phyloP scores from a whole-genome alignment of 1,139 yeast genomes.

The Hansenula sp. region DNA sequence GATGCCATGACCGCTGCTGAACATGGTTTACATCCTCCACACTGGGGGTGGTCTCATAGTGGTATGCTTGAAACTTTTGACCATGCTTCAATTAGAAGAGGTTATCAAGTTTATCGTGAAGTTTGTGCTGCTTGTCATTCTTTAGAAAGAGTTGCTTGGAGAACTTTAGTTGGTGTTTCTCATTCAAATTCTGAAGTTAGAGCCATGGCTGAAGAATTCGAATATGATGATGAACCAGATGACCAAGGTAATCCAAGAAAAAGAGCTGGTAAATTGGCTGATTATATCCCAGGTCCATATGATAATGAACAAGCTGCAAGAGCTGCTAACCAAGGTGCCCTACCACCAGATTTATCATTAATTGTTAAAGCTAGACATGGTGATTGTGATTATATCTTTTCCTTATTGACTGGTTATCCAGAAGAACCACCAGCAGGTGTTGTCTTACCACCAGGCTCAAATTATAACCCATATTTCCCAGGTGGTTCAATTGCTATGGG shows the following conservation, averaged over 20 bases:
- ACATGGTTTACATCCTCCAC: slow-evolving; percentile 97
- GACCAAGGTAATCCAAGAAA: slow-evolving; percentile 98
- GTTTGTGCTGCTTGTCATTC: slow-evolving; percentile 99
- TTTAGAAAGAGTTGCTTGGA: slow-evolving; percentile 96
- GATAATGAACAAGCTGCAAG: slow-evolving; percentile 98
- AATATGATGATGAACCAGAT: slow-evolving; percentile 98
- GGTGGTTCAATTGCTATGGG: slow-evolving; percentile 99
- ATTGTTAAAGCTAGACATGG: slow-evolving; percentile 99
- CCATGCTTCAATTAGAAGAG: slow-evolving; percentile 97
- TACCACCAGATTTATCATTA: slow-evolving; percentile 96
- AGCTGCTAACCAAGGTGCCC: slow-evolving; percentile 99
- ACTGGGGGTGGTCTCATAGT: slow-evolving; percentile 89
- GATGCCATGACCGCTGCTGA: slow-evolving; percentile 98
- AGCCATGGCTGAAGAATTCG: slow-evolving; percentile 93
- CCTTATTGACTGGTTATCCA: slow-evolving; percentile 96
- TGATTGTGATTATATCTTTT: slow-evolving; percentile 91
- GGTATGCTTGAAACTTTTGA: slow-evolving; percentile 92
- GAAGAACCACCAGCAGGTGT: slow-evolving; percentile 99
- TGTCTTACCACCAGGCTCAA: slow-evolving; percentile 83
- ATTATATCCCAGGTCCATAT: slow-evolving; percentile 92
- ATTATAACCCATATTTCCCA: slow-evolving; percentile 99
- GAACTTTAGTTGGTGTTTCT: slow-evolving; percentile 95
- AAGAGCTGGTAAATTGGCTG: slow-evolving; percentile 98
- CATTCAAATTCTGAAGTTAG: slow-evolving; percentile 90
- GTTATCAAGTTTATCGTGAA: slow-evolving; percentile 97